phyloP scores from a whole-genome alignment of 257 asterid species.

The Ballota nigra region DNA sequence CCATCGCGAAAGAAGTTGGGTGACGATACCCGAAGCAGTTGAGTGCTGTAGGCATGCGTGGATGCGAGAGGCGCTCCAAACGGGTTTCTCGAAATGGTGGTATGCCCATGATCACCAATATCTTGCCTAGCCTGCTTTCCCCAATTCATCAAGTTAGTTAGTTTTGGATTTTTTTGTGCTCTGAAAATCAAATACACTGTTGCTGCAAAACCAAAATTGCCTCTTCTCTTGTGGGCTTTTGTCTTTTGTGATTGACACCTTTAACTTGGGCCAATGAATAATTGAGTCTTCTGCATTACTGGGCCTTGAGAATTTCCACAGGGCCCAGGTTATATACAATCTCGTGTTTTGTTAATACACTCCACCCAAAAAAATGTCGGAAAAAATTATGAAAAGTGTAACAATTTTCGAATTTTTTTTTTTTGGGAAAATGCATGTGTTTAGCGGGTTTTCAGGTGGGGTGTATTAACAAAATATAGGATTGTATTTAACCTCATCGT shows the following conservation, averaged over 20 bases:
- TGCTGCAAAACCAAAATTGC: neutral
- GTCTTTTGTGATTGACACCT: neutral
- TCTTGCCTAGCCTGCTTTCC: slow-evolving; percentile 32
- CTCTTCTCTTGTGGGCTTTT: neutral
- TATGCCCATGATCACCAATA: slow-evolving; percentile 50
- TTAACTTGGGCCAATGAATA: neutral
- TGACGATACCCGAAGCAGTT: slow-evolving; percentile 59
- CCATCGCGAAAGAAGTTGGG: slow-evolving; percentile 69
- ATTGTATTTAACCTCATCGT: too few species aligned
- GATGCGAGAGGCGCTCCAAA: slow-evolving; percentile 82
- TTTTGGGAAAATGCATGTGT: too few species aligned
- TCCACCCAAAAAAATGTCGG: too few species aligned
- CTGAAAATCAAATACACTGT: neutral
- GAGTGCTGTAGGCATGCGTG: slow-evolving; percentile 73
- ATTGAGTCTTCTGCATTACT: neutral
- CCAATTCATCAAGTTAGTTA: slow-evolving; percentile 16
- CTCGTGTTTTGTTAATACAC: too few species aligned
- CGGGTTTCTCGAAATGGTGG: slow-evolving; percentile 84
- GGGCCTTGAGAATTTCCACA: neutral
- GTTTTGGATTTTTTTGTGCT: slow-evolving; percentile 16
- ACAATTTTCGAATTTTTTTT: too few species aligned
- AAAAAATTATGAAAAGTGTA: too few species aligned
- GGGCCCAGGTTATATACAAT: too few species aligned
- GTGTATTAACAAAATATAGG: too few species aligned
- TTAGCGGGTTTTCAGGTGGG: too few species aligned